Base-by-base conservation (phyloP, 345 rosid species). In the Gossypium anomalum region DNA sequence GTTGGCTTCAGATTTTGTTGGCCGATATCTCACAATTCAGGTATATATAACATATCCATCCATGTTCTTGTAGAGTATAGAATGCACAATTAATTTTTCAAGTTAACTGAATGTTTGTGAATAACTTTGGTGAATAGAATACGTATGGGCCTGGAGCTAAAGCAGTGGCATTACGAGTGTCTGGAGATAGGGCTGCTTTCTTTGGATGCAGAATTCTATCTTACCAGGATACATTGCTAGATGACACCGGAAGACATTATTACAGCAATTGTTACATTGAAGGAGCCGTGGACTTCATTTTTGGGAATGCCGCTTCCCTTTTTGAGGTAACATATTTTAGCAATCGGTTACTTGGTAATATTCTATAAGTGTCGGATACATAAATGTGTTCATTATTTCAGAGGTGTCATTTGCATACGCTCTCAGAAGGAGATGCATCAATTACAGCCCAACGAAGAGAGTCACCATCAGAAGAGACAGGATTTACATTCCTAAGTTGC, bases 1-100 rank as follows among this genome's bases (percentile, higher is more conserved):
- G 14, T 56, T 88, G 58, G 92, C 89, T 45, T 83, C 94, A 57
- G 78, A 87, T 82, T 92, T 92, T 60, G 89, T 92, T n/a, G 90
- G 80, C 41, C 82, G 88, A 72, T 85, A 55, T 38, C 85, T 88
- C 52, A 90, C 97, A 4, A 86, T 87, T 78, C 86, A 89, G 93
- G 92, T 88, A 67, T 4, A 19, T 9, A 16, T 60, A 9, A 14
- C 2, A 20, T 41, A 49, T 51, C 4, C n/a, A 52, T 52, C 10
- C 1, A 17, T 52, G 57, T 1, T 6, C 3, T 17, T 52, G 3
- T 52, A 52, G 17, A 52, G 7, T 52, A 2, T 52, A 4, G 57
- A 17, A 6, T 52, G 20, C 34, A 29, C 34, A 29, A 3, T 3
- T 29, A 29, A 29, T 29, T 17, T 52, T 52, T 52, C 20, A 1